Conservation (phyloP, 139 green algal species). For the Haematococcus lacustris region DNA sequence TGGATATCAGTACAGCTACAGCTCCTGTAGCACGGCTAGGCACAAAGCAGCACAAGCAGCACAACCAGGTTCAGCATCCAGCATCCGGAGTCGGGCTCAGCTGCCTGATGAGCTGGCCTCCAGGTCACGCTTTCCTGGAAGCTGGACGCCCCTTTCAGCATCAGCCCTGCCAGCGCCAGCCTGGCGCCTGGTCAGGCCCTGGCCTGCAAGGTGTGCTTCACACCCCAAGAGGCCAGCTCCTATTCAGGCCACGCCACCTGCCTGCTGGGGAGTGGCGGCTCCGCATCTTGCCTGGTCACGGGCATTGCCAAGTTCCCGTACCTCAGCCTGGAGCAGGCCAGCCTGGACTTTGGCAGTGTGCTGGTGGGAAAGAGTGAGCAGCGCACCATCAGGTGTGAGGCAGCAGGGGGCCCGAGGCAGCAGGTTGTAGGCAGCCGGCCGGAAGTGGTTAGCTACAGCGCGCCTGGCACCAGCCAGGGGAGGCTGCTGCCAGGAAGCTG, state of each 20-base stretch:
- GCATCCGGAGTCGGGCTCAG: too few relatives aligned
- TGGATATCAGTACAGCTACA: too few relatives aligned
- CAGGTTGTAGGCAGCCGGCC: too few relatives aligned
- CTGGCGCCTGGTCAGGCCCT: conserved; percentile 29
- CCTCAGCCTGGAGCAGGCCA: conserved; percentile 35
- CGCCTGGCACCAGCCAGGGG: too few relatives aligned
- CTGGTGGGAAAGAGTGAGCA: conserved; percentile 44
- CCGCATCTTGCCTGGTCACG: conserved; percentile 24
- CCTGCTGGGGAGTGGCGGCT: conserved; percentile 32
- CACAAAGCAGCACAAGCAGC: too few relatives aligned
- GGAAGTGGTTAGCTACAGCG: too few relatives aligned
- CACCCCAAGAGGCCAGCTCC: conserved; percentile 50
- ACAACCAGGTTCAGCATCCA: too few relatives aligned
- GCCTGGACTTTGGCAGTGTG: conserved; percentile 50
- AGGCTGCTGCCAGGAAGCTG: too few relatives aligned
- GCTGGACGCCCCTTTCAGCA: conserved; percentile 49
- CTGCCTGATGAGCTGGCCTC: background rate
- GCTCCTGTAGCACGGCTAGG: too few relatives aligned
- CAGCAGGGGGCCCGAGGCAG: too few relatives aligned
- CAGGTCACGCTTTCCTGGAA: conserved; percentile 44
- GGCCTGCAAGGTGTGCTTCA: conserved; percentile 38
- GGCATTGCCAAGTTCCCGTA: conserved; percentile 67
- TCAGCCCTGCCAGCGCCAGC: conserved; percentile 25
- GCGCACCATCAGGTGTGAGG: background rate
- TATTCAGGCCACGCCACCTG: conserved; percentile 37